Evolutionary conservation across 2,329 filamentous ascomycete genomes (phyloP), one percentile per base, ranked within the genome.

Genomic region (Diaporthe citriasiana): DNA sequence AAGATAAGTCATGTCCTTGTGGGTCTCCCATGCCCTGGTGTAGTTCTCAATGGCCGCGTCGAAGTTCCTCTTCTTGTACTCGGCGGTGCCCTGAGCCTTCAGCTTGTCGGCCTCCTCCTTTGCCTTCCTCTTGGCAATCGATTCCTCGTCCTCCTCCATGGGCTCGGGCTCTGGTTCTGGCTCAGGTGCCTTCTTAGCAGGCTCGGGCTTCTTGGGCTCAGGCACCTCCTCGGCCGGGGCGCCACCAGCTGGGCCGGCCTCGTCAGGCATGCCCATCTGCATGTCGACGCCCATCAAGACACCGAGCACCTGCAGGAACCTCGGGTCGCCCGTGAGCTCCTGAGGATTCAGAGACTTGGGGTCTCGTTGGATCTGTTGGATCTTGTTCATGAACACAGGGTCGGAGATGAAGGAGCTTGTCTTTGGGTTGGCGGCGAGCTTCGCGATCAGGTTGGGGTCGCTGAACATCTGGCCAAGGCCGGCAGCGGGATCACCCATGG

Each of bases 51-150:
- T 98, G 68, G 97, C 97, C 81, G 93, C 92, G 80, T 98, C 97
- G 78, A 99, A 98, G 82, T 98, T 92, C 78, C 95, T 93, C 90
- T 98, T 98, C 92, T 99, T 99, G 89, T 99, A 99, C 83, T 93
- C 93, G 79, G 97, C 95, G 19, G 96, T 99, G 73, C 97, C 97
- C 73, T 97, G 88, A 40, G 93, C 94, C 91, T 99, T 99, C 85
- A 98, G 94, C 82, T 95, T 94, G 79, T 99, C 97, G 57, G 95
- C 97, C 76, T 93, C 94, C 80, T 93, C 94, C 88, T 98, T 97
- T 53, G 95, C 94, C 87, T 97, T 94, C 85, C 94, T 94, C 85
- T 95, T 95, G 75, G 93, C 94, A 72, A 91, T 82, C 0, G 92
- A 89, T 83, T 98, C 97, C 80, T 98, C 95, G 78, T 97, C 95